Percentiles rank a stretch among this genome's conserved stretches.
Evolutionary conservation across 768 basidiomycete species (phyloP).

Genomic region (Phlebiopsis gigantea): DNA sequence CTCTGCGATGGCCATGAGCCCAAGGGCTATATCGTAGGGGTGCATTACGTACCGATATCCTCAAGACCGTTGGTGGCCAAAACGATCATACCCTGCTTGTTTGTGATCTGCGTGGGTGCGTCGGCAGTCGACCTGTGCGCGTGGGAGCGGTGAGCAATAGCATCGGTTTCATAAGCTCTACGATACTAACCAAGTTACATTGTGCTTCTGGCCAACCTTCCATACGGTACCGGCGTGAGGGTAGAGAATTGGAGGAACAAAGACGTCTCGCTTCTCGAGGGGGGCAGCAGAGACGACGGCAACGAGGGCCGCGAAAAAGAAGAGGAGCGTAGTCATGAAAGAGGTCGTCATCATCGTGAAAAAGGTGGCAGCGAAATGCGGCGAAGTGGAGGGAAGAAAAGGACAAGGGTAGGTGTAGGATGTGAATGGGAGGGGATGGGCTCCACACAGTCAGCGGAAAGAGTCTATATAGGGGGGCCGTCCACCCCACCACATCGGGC

Average conservation of each 20-base stretch:
- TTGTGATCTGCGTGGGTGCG: constrained; percentile 38
- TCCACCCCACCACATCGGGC: background rate
- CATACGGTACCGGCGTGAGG: constrained; percentile 38
- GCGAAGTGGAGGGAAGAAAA: background rate
- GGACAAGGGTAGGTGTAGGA: background rate
- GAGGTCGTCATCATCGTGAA: constrained; percentile 21
- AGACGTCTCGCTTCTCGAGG: constrained; percentile 37
- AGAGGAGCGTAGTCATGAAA: constrained; percentile 18
- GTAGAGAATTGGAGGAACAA: constrained; percentile 41
- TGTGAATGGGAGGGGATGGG: background rate
- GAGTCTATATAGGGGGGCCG: background rate
- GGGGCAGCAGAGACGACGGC: constrained; percentile 28
- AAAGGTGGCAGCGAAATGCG: background rate
- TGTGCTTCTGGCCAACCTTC: constrained; percentile 38
- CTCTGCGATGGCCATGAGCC: constrained; percentile 15
- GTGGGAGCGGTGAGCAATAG: background rate
- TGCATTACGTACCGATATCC: constrained; percentile 25
- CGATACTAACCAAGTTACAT: constrained; percentile 45
- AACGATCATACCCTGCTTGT: constrained; percentile 23
- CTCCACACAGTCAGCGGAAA: background rate
- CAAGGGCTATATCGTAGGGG: background rate
- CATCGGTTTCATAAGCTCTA: background rate
- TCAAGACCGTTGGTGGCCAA: constrained; percentile 26
- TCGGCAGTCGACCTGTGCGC: constrained; percentile 33
- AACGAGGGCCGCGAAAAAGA: constrained; percentile 21